phyloP scores from a whole-genome alignment of 768 basidiomycete genomes.

The Rubroboletus pulcherrimus region DNA sequence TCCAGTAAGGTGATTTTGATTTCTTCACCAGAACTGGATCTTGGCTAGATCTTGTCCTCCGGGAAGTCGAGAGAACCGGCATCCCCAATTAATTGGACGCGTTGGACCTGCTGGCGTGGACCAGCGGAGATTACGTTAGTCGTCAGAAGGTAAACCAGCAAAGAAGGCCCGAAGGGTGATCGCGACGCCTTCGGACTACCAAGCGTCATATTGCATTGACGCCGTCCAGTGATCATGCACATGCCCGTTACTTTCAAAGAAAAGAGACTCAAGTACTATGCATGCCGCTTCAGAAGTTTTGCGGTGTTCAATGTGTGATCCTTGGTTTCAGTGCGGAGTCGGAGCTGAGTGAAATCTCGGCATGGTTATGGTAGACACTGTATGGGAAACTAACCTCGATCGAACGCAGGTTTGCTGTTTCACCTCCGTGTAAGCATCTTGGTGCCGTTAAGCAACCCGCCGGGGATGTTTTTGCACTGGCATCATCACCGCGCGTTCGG shows the following conservation, averaged over 20 bases:
- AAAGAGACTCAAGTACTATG: not conserved
- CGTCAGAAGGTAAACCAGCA: slow-evolving; percentile 12
- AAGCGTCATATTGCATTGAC: not conserved
- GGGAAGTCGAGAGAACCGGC: not conserved
- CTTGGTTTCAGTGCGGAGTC: not conserved
- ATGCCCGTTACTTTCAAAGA: not conserved
- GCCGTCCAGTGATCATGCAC: not conserved
- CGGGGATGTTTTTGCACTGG: not conserved
- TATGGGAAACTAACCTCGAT: slow-evolving; percentile 4
- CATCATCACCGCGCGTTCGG: slow-evolving; percentile 13
- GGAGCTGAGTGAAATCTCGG: slow-evolving; percentile 1
- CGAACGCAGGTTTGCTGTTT: slow-evolving; percentile 3
- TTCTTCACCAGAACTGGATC: not conserved
- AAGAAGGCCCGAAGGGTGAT: slow-evolving; percentile 15
- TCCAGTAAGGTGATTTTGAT: not conserved
- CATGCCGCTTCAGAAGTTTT: not conserved
- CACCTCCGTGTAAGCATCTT: slow-evolving; percentile 12
- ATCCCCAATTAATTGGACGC: not conserved
- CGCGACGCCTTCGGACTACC: slow-evolving; percentile 18
- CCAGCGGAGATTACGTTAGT: slow-evolving; percentile 16
- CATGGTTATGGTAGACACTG: not conserved
- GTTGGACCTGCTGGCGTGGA: not conserved
- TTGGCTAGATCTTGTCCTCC: not conserved
- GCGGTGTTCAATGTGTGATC: not conserved
- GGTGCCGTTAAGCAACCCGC: slow-evolving; percentile 18